Evolutionary conservation across 1,284 basidiomycete species (phyloP).

Genomic region (Albatrellus sp.): DNA sequence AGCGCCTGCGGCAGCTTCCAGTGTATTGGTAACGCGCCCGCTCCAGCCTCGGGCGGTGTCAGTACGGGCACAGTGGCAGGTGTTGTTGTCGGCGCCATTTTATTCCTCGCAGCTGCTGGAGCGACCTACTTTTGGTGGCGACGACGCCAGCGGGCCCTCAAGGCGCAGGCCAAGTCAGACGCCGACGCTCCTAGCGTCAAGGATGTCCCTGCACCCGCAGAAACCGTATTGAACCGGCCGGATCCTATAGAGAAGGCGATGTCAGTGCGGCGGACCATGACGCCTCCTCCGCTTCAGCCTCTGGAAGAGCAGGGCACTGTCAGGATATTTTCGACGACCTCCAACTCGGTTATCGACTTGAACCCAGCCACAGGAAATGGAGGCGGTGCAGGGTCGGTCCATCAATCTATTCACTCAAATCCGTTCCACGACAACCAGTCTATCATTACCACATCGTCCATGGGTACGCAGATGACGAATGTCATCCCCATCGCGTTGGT

Average conservation of each 20-base stretch:
- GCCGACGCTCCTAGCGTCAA: slow-evolving; percentile 27
- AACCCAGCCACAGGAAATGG: slow-evolving; percentile 33
- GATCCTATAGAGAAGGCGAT: slow-evolving; percentile 59
- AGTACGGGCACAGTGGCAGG: slow-evolving; percentile 65
- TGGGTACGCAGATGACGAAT: slow-evolving; percentile 63
- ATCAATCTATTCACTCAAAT: slow-evolving; percentile 33
- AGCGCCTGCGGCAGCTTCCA: slow-evolving; percentile 34
- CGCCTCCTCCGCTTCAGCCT: slow-evolving; percentile 11
- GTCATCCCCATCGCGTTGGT: slow-evolving; percentile 77
- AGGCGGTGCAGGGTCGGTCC: slow-evolving; percentile 9
- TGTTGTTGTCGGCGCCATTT: slow-evolving; percentile 48
- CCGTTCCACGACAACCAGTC: slow-evolving; percentile 69
- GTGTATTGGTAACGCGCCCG: slow-evolving; percentile 26
- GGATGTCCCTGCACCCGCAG: slow-evolving; percentile 61
- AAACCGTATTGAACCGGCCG: slow-evolving; percentile 63
- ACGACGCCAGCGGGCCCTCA: slow-evolving; percentile 25
- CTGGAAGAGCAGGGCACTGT: slow-evolving; percentile 24
- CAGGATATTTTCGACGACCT: slow-evolving; percentile 31
- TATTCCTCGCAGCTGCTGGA: slow-evolving; percentile 41
- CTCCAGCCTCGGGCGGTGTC: slow-evolving; percentile 23
- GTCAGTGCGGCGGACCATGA: slow-evolving; percentile 7
- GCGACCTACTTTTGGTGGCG: slow-evolving; percentile 53
- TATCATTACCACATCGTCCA: slow-evolving; percentile 54
- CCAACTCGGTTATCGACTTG: slow-evolving; percentile 42
- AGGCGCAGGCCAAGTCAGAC: slow-evolving; percentile 4